Evolutionary conservation across 495 filamentous ascomycete species (phyloP).

Genomic region (Aspergillus ellipticus): DNA sequence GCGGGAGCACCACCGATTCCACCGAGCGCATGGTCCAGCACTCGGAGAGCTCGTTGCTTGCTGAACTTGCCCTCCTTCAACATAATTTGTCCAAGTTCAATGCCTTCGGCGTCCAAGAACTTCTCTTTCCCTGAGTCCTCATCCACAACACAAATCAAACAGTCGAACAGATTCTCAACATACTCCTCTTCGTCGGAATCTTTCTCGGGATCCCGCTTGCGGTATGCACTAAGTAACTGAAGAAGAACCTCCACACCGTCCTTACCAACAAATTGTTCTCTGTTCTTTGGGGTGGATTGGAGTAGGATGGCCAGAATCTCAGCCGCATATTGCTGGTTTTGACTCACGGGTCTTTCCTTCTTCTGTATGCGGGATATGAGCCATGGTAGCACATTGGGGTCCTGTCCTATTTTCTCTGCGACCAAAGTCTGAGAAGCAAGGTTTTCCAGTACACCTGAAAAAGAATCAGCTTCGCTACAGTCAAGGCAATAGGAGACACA

Average conservation of each 20-base stretch:
- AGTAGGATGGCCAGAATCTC: slow-evolving; percentile 86
- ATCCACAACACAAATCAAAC: slow-evolving; percentile 74
- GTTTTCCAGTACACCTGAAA: slow-evolving; percentile 73
- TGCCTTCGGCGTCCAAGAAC: slow-evolving; percentile 86
- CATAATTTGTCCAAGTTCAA: slow-evolving; percentile 91
- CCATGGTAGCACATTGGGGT: slow-evolving; percentile 68
- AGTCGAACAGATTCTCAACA: slow-evolving; percentile 88
- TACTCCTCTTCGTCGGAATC: slow-evolving; percentile 91
- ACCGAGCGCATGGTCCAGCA: slow-evolving; percentile 79
- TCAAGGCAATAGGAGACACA: slow-evolving; percentile 5
- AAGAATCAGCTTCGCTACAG: slow-evolving; percentile 11
- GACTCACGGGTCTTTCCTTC: slow-evolving; percentile 58
- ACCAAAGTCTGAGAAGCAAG: slow-evolving; percentile 66
- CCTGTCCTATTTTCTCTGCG: slow-evolving; percentile 65
- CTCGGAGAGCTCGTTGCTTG: slow-evolving; percentile 68
- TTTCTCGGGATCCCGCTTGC: slow-evolving; percentile 80
- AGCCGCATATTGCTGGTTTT: slow-evolving; percentile 95
- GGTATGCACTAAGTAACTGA: slow-evolving; percentile 82
- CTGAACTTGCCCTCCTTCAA: slow-evolving; percentile 75
- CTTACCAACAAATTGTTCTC: slow-evolving; percentile 56
- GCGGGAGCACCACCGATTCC: slow-evolving; percentile 54
- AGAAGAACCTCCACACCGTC: slow-evolving; percentile 78
- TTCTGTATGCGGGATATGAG: slow-evolving; percentile 66
- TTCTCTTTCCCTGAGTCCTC: slow-evolving; percentile 70
- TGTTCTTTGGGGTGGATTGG: slow-evolving; percentile 64